Evolutionary conservation across 164 flowering plant genomes (phyloP).

Genomic region (Taxillus chinensis): DNA sequence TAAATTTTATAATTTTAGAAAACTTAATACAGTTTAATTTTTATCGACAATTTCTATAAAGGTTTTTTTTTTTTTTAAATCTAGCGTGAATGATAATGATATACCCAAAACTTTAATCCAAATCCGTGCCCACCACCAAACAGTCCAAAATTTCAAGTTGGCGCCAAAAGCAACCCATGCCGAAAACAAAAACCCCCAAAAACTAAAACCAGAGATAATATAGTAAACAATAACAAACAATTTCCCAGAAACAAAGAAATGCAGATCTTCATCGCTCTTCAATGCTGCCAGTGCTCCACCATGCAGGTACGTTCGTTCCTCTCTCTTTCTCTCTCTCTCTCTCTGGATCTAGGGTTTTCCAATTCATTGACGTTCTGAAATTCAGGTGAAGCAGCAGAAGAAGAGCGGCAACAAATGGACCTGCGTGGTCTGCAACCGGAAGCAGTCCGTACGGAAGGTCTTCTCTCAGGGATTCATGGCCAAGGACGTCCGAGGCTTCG

Average conservation of each 20-base stretch:
- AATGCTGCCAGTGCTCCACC: slow-evolving; percentile 66
- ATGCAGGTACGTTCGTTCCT: slow-evolving; percentile 50
- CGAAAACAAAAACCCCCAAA: too few relatives aligned
- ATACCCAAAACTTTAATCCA: too few relatives aligned
- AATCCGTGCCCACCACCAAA: too few relatives aligned
- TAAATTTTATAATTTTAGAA: too few relatives aligned
- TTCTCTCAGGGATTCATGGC: slow-evolving; percentile 53
- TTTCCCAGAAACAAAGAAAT: slow-evolving; percentile 12
- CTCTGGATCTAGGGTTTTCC: background rate
- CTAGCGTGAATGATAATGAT: too few relatives aligned
- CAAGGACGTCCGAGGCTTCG: slow-evolving; percentile 64
- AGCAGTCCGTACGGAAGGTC: slow-evolving; percentile 65
- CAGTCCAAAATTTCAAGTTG: too few relatives aligned
- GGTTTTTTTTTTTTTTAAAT: too few relatives aligned
- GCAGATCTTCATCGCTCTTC: slow-evolving; percentile 53
- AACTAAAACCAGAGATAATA: too few relatives aligned
- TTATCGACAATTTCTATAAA: too few relatives aligned
- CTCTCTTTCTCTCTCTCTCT: slow-evolving; percentile 1
- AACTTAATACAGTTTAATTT: too few relatives aligned
- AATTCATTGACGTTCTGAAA: background rate
- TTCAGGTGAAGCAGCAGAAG: slow-evolving; percentile 89
- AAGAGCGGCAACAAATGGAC: slow-evolving; percentile 85
- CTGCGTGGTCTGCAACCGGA: slow-evolving; percentile 79
- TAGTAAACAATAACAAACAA: background rate
- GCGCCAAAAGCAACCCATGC: too few relatives aligned